Conservation (phyloP, 257 asterid species). For the Primulina huaijiensis region DNA sequence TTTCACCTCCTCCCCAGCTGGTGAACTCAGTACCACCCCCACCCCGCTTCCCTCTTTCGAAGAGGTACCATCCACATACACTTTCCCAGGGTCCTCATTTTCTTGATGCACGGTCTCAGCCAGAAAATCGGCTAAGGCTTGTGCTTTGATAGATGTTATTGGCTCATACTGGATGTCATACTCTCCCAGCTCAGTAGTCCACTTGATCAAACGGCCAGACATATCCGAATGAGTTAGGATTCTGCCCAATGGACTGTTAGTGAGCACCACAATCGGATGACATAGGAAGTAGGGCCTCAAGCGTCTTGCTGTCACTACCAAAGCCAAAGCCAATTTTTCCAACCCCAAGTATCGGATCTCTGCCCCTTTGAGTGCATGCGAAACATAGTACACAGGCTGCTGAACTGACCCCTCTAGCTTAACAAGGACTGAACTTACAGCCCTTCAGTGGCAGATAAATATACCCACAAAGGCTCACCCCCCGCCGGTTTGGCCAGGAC, state of each 20-base stretch:
- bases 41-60: neutral
- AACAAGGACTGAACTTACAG: neutral
- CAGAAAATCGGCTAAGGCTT: too few relatives aligned
- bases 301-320: neutral
- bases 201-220: too few relatives aligned
- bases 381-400: too few relatives aligned
- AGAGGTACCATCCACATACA: too few relatives aligned
- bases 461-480: neutral
- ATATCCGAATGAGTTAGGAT: neutral
- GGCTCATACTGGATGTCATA: neutral
- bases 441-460: neutral
- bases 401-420: neutral
- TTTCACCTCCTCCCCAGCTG: too few relatives aligned
- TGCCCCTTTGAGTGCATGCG: neutral
- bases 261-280: too few relatives aligned
- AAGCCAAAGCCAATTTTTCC: neutral
- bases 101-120: too few relatives aligned
- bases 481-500: too few relatives aligned
- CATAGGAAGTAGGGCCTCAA: too few relatives aligned
- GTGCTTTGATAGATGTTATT: too few relatives aligned
- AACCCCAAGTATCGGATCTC: neutral
- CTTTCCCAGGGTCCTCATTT: too few relatives aligned
- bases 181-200: neutral
- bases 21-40: too few relatives aligned
- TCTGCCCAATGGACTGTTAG: neutral